Evolutionary conservation across 2,329 filamentous ascomycete genomes (phyloP).

Genomic region (Colletotrichum viniferum): DNA sequence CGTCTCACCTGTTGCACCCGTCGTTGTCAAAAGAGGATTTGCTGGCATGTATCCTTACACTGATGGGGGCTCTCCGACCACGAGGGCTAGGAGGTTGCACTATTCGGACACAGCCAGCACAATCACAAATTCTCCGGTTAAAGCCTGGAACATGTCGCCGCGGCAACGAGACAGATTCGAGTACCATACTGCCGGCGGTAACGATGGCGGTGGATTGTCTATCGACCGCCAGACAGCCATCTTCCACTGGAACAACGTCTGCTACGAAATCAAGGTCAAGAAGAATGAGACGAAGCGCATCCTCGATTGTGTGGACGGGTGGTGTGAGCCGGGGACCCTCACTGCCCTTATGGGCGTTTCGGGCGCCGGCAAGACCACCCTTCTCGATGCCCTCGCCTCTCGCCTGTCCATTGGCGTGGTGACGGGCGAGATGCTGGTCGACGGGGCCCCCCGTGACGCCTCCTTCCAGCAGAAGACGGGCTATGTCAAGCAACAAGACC

Average conservation of each 20-base stretch:
- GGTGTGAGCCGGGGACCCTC: constrained; percentile 76
- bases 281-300: constrained; percentile 67
- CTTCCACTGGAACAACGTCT: constrained; percentile 75
- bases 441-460: constrained; percentile 66
- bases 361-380: constrained; percentile 77
- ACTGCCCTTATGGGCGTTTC: constrained; percentile 77
- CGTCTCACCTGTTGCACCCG: background rate
- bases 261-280: constrained; percentile 74
- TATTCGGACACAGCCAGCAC: background rate
- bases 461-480: constrained; percentile 75
- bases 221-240: constrained; percentile 60
- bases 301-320: constrained; percentile 73
- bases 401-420: constrained; percentile 78
- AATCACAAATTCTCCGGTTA: background rate
- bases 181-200: background rate
- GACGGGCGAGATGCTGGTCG: constrained; percentile 71
- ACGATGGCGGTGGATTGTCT: constrained; percentile 22
- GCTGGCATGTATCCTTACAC: background rate
- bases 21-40: background rate
- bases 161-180: background rate
- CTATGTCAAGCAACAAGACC: constrained; percentile 75
- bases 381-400: constrained; percentile 74
- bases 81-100: background rate
- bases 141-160: background rate
- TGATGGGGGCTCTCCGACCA: background rate